Conservation (phyloP, 768 basidiomycete species). For the Lactarius sp. region DNA sequence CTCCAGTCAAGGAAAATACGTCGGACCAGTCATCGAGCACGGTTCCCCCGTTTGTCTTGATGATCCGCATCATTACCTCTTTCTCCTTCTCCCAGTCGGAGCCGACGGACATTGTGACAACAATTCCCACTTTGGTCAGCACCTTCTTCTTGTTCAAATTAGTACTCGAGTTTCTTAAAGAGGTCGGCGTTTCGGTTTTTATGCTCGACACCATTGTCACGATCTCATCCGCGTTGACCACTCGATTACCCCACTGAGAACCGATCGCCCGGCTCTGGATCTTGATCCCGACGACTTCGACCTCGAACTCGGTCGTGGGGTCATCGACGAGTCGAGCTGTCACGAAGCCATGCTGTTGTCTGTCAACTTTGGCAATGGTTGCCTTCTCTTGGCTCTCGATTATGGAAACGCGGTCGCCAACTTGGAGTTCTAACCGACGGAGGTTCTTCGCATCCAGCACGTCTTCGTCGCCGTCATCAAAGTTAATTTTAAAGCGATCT, state of each 20-base stretch:
- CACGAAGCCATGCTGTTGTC: slow-evolving; percentile 28
- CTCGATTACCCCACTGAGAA: slow-evolving; percentile 51
- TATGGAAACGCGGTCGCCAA: slow-evolving; percentile 54
- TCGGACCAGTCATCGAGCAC: slow-evolving; percentile 60
- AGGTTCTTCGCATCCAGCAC: slow-evolving; percentile 48
- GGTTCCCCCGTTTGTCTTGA: slow-evolving; percentile 49
- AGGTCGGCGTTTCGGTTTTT: slow-evolving; percentile 40
- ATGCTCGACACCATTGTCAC: slow-evolving; percentile 39
- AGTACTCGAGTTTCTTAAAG: slow-evolving; percentile 42
- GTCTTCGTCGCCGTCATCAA: slow-evolving; percentile 57
- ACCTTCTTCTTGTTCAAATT: slow-evolving; percentile 33
- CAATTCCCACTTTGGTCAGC: slow-evolving; percentile 48
- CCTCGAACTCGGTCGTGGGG: slow-evolving; percentile 38
- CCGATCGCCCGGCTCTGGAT: slow-evolving; percentile 49
- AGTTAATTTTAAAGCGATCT: slow-evolving; percentile 47
- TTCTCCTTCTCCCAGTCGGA: slow-evolving; percentile 40
- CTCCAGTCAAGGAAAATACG: slow-evolving; percentile 54
- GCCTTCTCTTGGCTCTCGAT: slow-evolving; percentile 29
- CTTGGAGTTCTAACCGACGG: slow-evolving; percentile 45
- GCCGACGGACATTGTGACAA: slow-evolving; percentile 47
- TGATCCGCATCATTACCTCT: slow-evolving; percentile 38
- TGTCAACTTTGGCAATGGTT: slow-evolving; percentile 34
- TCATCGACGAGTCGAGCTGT: slow-evolving; percentile 22
- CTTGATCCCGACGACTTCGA: slow-evolving; percentile 39
- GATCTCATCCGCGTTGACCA: slow-evolving; percentile 40